phyloP scores from a whole-genome alignment of 805 yeast species.

The Starmerella apis region DNA sequence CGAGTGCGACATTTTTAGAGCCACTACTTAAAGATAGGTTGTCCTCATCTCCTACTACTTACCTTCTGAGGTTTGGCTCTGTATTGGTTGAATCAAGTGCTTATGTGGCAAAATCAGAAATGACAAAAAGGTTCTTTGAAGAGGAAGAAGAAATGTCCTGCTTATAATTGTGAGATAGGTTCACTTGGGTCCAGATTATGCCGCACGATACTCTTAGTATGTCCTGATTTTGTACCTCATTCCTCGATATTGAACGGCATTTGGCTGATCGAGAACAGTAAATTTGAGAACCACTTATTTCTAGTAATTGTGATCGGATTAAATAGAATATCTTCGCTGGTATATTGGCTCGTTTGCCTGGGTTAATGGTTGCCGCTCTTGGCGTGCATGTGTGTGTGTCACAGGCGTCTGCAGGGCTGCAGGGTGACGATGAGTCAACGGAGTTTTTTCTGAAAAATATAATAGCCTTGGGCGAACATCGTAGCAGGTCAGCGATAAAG shows the following conservation, averaged over 20 bases:
- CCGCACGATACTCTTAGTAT: neutral
- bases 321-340: neutral
- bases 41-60: constrained; percentile 25
- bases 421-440: constrained; percentile 6
- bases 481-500: neutral
- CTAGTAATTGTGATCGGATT: neutral
- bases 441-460: constrained; percentile 1
- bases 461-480: neutral
- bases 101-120: no score
- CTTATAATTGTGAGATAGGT: no score
- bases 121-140: neutral
- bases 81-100: no score
- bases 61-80: constrained; percentile 4
- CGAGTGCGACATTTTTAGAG: constrained; percentile 8
- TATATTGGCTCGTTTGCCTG: no score
- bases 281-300: neutral
- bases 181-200: neutral
- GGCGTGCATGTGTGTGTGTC: neutral
- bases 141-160: neutral
- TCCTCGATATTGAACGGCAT: no score
- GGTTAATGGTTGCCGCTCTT: neutral
- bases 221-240: no score
- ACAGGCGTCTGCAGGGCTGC: neutral
- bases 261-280: no score
- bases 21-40: constrained; percentile 4